Conservation (phyloP, 441 rosid genomes). For the Eutrema salsugineum region DNA sequence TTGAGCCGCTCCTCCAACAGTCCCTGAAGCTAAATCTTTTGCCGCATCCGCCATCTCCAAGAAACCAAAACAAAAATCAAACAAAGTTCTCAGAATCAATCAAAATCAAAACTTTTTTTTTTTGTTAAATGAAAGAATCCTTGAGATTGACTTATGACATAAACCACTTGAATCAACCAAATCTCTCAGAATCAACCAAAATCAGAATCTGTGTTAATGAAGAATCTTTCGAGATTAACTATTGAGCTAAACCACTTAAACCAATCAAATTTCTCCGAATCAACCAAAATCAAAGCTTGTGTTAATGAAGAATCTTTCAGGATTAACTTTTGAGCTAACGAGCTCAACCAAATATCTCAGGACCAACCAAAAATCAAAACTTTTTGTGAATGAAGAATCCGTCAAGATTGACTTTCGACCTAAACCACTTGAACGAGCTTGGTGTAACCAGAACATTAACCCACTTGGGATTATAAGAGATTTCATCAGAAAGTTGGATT, state of each 20-base stretch:
- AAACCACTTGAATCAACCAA: not conserved
- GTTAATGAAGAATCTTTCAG: not conserved
- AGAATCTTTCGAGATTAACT: not conserved
- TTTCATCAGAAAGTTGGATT: not conserved
- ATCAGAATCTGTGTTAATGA: not conserved
- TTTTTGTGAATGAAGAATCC: not conserved
- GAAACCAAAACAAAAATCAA: not conserved
- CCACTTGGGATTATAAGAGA: not conserved
- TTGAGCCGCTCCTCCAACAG: constrained; percentile 96
- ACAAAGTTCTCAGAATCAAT: not conserved
- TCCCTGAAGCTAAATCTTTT: constrained; percentile 86
- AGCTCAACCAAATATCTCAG: not conserved
- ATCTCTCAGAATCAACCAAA: not conserved
- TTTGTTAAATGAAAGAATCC: not conserved
- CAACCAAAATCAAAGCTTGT: not conserved
- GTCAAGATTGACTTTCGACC: not conserved
- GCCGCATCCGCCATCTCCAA: constrained; percentile 83
- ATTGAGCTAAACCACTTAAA: not conserved
- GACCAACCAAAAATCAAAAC: not conserved
- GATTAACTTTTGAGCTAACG: no score
- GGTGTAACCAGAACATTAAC: not conserved
- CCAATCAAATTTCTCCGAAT: not conserved
- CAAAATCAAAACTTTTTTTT: not conserved
- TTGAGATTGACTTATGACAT: not conserved
- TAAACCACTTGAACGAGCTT: not conserved